Evolutionary conservation across 768 basidiomycete species (phyloP).

Genomic region (Rhodocollybia butyracea): DNA sequence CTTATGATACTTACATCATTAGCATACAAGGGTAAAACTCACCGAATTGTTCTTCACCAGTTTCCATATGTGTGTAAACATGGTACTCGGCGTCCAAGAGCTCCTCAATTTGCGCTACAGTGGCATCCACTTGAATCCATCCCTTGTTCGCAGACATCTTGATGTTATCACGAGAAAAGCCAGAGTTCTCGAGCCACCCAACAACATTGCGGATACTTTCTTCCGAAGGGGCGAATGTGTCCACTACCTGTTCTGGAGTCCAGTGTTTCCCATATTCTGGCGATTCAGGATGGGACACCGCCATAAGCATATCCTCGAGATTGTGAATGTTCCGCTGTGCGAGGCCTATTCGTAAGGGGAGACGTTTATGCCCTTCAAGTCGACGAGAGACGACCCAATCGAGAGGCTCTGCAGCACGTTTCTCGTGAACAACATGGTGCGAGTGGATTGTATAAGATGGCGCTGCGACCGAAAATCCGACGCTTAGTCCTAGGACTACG

Average conservation of each 20-base stretch:
- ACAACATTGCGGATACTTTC: slow-evolving; percentile 34
- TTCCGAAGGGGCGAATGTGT: slow-evolving; percentile 38
- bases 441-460: slow-evolving; percentile 8
- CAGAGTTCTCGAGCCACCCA: slow-evolving; percentile 35
- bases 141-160: slow-evolving; percentile 26
- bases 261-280: slow-evolving; percentile 45
- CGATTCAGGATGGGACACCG: slow-evolving; percentile 42
- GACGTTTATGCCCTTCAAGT: slow-evolving; percentile 23
- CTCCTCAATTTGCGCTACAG: slow-evolving; percentile 39
- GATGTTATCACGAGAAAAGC: slow-evolving; percentile 32
- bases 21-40: not conserved
- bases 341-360: slow-evolving; percentile 46
- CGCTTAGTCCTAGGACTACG: not conserved
- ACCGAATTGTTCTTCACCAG: slow-evolving; percentile 36
- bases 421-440: slow-evolving; percentile 33
- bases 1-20: not conserved
- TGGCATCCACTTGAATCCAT: slow-evolving; percentile 39
- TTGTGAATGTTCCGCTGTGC: slow-evolving; percentile 36
- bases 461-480: not conserved
- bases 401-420: slow-evolving; percentile 27
- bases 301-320: slow-evolving; percentile 37
- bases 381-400: slow-evolving; percentile 29
- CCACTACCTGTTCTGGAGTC: slow-evolving; percentile 33
- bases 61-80: slow-evolving; percentile 33
- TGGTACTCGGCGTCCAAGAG: slow-evolving; percentile 40